Evolutionary conservation across 2,329 filamentous ascomycete genomes (phyloP).

Genomic region (Zasmidium angulare): DNA sequence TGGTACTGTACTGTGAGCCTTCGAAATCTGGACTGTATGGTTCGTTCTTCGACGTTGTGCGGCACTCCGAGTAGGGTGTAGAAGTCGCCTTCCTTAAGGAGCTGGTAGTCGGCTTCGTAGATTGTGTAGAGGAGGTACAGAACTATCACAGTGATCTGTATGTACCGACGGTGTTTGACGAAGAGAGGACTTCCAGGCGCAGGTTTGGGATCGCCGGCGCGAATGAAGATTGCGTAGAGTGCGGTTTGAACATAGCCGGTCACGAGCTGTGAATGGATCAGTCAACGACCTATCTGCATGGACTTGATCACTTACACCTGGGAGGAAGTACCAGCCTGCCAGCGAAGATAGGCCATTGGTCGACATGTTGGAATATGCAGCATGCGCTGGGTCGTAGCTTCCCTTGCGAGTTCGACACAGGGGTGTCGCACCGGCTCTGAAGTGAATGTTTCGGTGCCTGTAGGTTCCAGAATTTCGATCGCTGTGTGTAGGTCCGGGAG

Average conservation of each 20-base stretch:
- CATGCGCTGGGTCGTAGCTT: background rate
- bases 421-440: too few species aligned
- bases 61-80: conserved; percentile 75
- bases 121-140: conserved; percentile 88
- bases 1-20: conserved; percentile 69
- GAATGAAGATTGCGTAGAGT: conserved; percentile 85
- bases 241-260: conserved; percentile 75
- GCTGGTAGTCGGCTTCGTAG: conserved; percentile 83
- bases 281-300: background rate
- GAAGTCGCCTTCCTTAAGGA: conserved; percentile 70
- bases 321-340: conserved; percentile 62
- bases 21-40: conserved; percentile 82
- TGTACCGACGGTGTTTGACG: conserved; percentile 72
- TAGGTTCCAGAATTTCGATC: too few species aligned
- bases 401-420: background rate
- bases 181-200: conserved; percentile 66
- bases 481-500: too few species aligned
- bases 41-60: conserved; percentile 67
- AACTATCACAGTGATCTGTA: conserved; percentile 79
- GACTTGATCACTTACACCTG: conserved; percentile 48
- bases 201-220: conserved; percentile 81
- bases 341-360: conserved; percentile 52
- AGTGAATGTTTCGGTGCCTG: too few species aligned
- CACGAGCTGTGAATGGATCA: conserved; percentile 58
- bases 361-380: conserved; percentile 34